Evolutionary conservation across 345 rosid species (phyloP).

Genomic region (Murraya paniculata): DNA sequence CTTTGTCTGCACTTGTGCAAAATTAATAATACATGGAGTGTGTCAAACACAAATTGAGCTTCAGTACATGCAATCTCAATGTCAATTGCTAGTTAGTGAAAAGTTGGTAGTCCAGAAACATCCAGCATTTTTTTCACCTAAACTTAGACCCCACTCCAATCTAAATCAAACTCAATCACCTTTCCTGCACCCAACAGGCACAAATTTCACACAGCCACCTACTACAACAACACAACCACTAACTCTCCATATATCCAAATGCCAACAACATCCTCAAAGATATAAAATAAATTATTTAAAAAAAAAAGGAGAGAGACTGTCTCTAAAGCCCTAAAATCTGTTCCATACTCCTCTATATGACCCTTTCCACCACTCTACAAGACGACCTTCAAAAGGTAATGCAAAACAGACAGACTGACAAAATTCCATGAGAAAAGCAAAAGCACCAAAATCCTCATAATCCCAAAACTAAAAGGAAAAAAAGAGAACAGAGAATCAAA

Average conservation of each 20-base stretch:
- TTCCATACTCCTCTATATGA: neutral
- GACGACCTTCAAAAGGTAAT: neutral
- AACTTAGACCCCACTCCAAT: neutral
- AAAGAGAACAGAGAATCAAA: neutral
- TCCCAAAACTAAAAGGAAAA: too few species aligned
- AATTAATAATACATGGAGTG: neutral
- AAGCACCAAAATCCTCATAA: neutral
- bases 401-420: neutral
- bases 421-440: neutral
- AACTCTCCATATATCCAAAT: neutral
- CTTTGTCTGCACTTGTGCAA: neutral
- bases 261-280: neutral
- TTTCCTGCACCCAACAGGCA: neutral
- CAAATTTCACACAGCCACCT: neutral
- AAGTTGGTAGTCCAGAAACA: neutral
- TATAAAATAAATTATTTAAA: neutral
- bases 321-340: neutral
- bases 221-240: neutral
- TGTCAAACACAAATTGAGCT: neutral
- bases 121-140: neutral
- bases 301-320: neutral
- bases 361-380: neutral
- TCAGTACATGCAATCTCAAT: neutral
- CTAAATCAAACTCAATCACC: neutral
- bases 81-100: neutral